These are phyloP conservation scores for Colletotrichum orchidophilum DNA, from an alignment of 2,329 filamentous ascomycete genomes.

Conservation along the genomic window DNA sequence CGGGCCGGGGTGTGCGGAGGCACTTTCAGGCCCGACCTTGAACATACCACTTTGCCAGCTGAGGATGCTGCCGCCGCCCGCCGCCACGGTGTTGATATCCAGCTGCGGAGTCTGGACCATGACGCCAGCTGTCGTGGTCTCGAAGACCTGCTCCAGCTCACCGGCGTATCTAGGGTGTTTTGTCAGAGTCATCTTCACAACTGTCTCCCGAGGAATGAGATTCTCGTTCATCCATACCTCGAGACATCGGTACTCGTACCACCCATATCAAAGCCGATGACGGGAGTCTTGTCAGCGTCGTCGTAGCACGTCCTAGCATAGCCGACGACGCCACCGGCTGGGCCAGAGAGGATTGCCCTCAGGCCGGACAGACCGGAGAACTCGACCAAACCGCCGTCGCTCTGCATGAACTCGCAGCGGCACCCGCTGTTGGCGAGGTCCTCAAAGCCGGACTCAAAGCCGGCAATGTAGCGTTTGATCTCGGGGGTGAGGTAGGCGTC, in stretches of 20 bases:
- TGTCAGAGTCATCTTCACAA: neutral
- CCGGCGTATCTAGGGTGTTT: slow-evolving; percentile 16
- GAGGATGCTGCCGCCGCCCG: slow-evolving; percentile 76
- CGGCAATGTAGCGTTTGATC: slow-evolving; percentile 73
- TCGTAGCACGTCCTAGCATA: slow-evolving; percentile 82
- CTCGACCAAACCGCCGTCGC: slow-evolving; percentile 60
- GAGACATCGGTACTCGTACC: slow-evolving; percentile 81
- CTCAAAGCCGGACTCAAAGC: slow-evolving; percentile 50
- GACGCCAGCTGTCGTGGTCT: slow-evolving; percentile 79
- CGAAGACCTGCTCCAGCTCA: slow-evolving; percentile 60
- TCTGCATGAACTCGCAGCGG: slow-evolving; percentile 79
- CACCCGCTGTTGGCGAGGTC: slow-evolving; percentile 62
- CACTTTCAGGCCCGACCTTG: slow-evolving; percentile 77
- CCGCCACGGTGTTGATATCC: slow-evolving; percentile 77
- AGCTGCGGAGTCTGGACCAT: slow-evolving; percentile 61
- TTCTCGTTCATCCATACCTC: slow-evolving; percentile 59
- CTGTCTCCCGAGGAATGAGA: too few species aligned
- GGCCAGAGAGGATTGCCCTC: slow-evolving; percentile 76
- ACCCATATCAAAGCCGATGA: slow-evolving; percentile 79
- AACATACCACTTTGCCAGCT: slow-evolving; percentile 79
- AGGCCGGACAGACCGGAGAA: slow-evolving; percentile 73
- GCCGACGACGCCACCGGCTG: slow-evolving; percentile 82
- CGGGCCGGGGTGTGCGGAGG: slow-evolving; percentile 75
- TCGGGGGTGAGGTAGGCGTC: slow-evolving; percentile 82
- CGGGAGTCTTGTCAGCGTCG: slow-evolving; percentile 69